These are phyloP conservation scores for Globisporangium radiosum DNA, from an alignment of 352 stramenopile genomes.

Conservation along the genomic window DNA sequence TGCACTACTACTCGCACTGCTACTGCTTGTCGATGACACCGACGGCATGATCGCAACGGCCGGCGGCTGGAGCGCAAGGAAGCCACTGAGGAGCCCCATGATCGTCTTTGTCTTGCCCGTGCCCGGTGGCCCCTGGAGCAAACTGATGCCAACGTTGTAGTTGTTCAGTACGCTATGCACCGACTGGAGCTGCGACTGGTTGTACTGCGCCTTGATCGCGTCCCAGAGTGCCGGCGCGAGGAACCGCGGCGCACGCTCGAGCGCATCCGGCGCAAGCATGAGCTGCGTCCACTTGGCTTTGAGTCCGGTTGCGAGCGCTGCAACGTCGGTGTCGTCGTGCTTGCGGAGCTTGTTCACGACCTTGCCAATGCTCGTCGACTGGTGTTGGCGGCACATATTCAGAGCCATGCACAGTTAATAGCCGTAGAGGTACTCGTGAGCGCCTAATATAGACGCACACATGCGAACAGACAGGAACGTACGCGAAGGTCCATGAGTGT, in stretches of 20 bases:
- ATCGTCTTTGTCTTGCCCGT: slow-evolving; percentile 95
- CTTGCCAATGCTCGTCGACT: slow-evolving; percentile 84
- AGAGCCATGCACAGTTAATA: neutral
- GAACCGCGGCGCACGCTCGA: slow-evolving; percentile 56
- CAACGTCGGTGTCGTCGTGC: slow-evolving; percentile 50
- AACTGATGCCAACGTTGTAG: slow-evolving; percentile 75
- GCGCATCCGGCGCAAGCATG: slow-evolving; percentile 56
- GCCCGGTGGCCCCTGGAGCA: slow-evolving; percentile 93
- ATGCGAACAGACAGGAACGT: slow-evolving; percentile 7
- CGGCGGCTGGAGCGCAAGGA: slow-evolving; percentile 57
- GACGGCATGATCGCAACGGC: slow-evolving; percentile 34
- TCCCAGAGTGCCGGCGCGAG: slow-evolving; percentile 58
- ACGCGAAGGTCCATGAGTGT: slow-evolving; percentile 77
- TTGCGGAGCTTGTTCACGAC: slow-evolving; percentile 82
- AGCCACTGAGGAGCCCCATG: slow-evolving; percentile 73
- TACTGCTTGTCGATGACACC: neutral
- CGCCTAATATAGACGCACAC: too few species aligned
- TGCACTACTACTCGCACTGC: neutral
- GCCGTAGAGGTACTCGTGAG: neutral
- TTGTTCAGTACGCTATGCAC: slow-evolving; percentile 86
- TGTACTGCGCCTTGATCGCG: slow-evolving; percentile 74
- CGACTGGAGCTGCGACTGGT: slow-evolving; percentile 81
- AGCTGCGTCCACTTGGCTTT: slow-evolving; percentile 80
- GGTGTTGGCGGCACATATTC: neutral
- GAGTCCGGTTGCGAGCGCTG: slow-evolving; percentile 31